Evolutionary conservation across 1,284 basidiomycete genomes (phyloP), one percentile per base, ranked within the genome.

Genomic region (Puccinia horiana): DNA sequence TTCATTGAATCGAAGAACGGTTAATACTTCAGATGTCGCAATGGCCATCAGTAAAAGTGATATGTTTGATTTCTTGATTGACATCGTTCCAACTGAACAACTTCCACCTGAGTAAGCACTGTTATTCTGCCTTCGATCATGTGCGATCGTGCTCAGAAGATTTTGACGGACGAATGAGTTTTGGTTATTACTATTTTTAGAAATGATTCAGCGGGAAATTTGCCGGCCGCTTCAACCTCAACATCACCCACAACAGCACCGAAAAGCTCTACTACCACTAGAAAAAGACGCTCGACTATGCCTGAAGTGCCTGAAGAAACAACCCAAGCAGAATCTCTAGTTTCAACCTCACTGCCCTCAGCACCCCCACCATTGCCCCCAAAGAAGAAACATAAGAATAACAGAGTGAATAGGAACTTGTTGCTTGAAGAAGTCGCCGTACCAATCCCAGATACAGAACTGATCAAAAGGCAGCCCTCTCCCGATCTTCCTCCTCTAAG

Each of bases 1-100:
- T 70, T 85, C 86, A 63, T 84, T 85, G 76, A 85, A 85, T 83
- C 84, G 86, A 32, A 82, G 86, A 42, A 87, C 86, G 2, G 85
- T 87, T 54, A 85, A 85, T 83, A 84, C 85, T 26, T 85, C 84
- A 4, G 86, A 87, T 67, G 85, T 87, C 44, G 84, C 85, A 0
- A 85, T 84, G 32, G 86, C 86, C 11, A 85, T 87, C 40, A 84
- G 85, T 18, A 75, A 85, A 32, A 86, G 85, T 40, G 86, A 87
- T 70, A 82, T 86, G 74, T 87, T 87, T 58, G 86, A 87, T 72
- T 87, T 87, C 61, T 82, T 87, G 69, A 86, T 87, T 69, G 86
- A 87, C 74, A 84, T 87, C 52, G 85, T 87, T 14, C 85, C 86
- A 14, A 61, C 85, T 67, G 83, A 85, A 61, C 85, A 86, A 65